Evolutionary conservation across 768 basidiomycete species (phyloP), one percentile per base, ranked within the genome.

Genomic region (Suillus placidus): DNA sequence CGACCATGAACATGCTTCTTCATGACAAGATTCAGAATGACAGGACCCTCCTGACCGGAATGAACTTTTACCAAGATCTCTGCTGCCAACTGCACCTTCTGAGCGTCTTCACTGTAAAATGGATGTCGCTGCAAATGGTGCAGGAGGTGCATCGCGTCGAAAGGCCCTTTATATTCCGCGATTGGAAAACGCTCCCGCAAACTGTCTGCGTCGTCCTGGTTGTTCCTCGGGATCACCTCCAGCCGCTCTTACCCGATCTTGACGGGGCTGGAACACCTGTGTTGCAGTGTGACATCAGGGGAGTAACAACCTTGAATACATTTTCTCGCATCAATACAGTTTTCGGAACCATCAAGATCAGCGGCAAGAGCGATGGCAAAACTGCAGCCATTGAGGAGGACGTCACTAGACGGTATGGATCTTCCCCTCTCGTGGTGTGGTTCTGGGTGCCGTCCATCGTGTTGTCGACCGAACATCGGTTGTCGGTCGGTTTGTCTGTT

Each of bases 51-150:
- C 35, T 71, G 38, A 38, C 78, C 60, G 76, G 67, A 35, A 73
- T 69, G n/a, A 71, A 76, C 51, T 73, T 79, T 64, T 78, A 80
- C 65, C 84, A 86, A 64, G 86, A 87, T 49, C 72, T 87, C 57
- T 82, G 78, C 60, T 70, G 76, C 18, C 79, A 83, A 18, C 72
- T 85, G 10, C 78, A 85, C 65, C 75, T 80, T 16, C 73, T 79
- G 35, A 79, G 78, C 12, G 67, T 86, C 0, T 70, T 79, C 65
- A 78, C 79, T 4, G 73, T 75, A 30, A 54, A 68, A 20, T 67
- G 68, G 64, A 68, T 69, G 70, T 68, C 71, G 18, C 55, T 20
- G 12, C 52, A 65, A 12, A 69, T 65, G 35, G 42, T 71, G 38
- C 68, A 23, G 34, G 26, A 61, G 23, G 37, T 77, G 34, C 67